Percentiles rank a stretch among this genome's conserved stretches.
Evolutionary conservation across 1,284 basidiomycete species (phyloP).

Genomic region (Anthracocystis walkeri): DNA sequence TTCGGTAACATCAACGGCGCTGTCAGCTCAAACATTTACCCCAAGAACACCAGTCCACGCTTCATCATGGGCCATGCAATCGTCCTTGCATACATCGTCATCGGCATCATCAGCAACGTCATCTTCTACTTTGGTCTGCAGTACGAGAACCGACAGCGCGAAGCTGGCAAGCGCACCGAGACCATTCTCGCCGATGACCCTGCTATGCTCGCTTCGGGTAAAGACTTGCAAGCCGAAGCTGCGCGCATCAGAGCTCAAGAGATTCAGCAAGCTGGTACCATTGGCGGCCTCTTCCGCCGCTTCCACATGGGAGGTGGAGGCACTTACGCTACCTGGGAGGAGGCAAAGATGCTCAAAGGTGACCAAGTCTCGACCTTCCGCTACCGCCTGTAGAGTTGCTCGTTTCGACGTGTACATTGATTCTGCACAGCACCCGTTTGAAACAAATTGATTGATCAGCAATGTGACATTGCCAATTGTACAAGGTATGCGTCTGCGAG

Average conservation of each 20-base stretch:
- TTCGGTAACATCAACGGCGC: conserved; percentile 72
- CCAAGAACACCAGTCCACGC: conserved; percentile 77
- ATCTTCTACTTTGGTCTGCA: conserved; percentile 73
- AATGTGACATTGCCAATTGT: too few species aligned
- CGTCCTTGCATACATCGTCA: conserved; percentile 78
- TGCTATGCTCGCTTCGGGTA: conserved; percentile 23
- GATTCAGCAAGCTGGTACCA: conserved; percentile 14
- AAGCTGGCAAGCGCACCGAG: conserved; percentile 78
- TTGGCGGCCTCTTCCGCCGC: conserved; percentile 22
- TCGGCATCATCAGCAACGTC: conserved; percentile 75
- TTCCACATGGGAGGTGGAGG: conserved; percentile 49
- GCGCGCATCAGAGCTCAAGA: conserved; percentile 34
- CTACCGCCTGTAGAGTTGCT: conserved; percentile 19
- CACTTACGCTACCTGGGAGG: conserved; percentile 51
- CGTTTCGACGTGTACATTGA: neutral
- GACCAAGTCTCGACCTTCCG: conserved; percentile 44
- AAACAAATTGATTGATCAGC: too few species aligned
- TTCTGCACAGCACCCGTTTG: neutral
- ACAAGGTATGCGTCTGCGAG: too few species aligned
- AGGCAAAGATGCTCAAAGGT: conserved; percentile 56
- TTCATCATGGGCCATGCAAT: conserved; percentile 78
- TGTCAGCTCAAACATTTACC: conserved; percentile 79
- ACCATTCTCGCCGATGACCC: conserved; percentile 72
- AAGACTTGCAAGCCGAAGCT: conserved; percentile 35
- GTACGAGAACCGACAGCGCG: conserved; percentile 76